Conservation (phyloP, 257 asterid species). For the Craterostigma plantagineum region DNA sequence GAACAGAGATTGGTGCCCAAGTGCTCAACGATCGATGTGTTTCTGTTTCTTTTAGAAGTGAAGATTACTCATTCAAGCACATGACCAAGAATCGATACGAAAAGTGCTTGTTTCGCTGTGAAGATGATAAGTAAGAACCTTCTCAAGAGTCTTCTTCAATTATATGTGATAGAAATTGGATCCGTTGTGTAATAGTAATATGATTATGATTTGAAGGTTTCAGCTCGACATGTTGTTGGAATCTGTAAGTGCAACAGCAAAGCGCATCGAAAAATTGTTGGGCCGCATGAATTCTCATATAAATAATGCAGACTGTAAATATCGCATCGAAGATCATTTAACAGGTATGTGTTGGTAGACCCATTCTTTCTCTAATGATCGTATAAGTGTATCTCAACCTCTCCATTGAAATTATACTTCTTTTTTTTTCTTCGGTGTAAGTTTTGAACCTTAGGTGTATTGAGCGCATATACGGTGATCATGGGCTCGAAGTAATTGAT, state of each 20-base stretch:
- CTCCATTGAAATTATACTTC: background rate
- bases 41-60: constrained; percentile 72
- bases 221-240: constrained; percentile 93
- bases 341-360: too few species aligned
- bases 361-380: background rate
- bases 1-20: constrained; percentile 35
- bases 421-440: constrained; percentile 8
- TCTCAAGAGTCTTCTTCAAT: background rate
- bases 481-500: constrained; percentile 42
- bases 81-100: constrained; percentile 29
- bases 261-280: constrained; percentile 67
- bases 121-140: constrained; percentile 41
- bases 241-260: constrained; percentile 61
- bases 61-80: constrained; percentile 33
- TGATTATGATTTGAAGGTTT: constrained; percentile 47
- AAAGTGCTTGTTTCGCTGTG: constrained; percentile 24
- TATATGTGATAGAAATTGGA: too few species aligned
- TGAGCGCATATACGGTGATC: constrained; percentile 33
- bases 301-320: constrained; percentile 24
- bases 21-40: constrained; percentile 70
- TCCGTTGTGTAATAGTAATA: constrained; percentile 8
- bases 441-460: constrained; percentile 26
- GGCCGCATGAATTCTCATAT: constrained; percentile 39
- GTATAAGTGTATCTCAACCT: background rate
- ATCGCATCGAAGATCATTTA: constrained; percentile 60